Conservation (phyloP, 2,329 filamentous ascomycete species). For the Diaporthe eres region DNA sequence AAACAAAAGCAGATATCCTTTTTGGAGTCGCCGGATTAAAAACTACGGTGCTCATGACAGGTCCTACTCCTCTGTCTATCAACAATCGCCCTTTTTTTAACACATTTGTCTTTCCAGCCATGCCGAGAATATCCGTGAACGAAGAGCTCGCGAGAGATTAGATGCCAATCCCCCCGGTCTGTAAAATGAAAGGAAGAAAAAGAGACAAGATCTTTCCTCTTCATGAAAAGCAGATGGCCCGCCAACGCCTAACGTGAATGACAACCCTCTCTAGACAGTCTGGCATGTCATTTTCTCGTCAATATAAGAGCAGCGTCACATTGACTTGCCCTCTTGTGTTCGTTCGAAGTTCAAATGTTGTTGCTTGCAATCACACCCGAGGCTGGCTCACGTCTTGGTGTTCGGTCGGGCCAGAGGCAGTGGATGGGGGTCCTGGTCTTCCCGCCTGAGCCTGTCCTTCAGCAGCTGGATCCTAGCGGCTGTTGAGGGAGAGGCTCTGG, state of each 20-base stretch:
- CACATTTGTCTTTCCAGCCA: slow-evolving; percentile 42
- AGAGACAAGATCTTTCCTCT: slow-evolving; percentile 42
- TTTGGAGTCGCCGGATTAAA: slow-evolving; percentile 35
- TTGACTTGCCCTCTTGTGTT: slow-evolving; percentile 36
- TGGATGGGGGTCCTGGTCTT: neutral
- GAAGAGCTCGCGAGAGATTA: slow-evolving; percentile 21
- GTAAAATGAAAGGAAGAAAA: slow-evolving; percentile 28
- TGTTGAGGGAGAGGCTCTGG: slow-evolving; percentile 80
- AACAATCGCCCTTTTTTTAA: slow-evolving; percentile 36
- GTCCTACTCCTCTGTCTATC: slow-evolving; percentile 40
- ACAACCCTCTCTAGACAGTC: slow-evolving; percentile 39
- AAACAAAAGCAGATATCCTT: slow-evolving; percentile 37
- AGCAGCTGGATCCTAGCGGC: slow-evolving; percentile 57
- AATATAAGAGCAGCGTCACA: slow-evolving; percentile 33
- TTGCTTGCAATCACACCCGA: slow-evolving; percentile 26
- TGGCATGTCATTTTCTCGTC: slow-evolving; percentile 41
- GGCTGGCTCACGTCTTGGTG: slow-evolving; percentile 33
- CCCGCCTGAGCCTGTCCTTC: neutral
- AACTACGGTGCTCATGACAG: slow-evolving; percentile 37
- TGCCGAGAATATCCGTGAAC: slow-evolving; percentile 36
- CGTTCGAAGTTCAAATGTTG: slow-evolving; percentile 37
- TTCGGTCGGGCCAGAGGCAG: neutral
- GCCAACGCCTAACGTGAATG: slow-evolving; percentile 40
- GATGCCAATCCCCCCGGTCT: slow-evolving; percentile 18
- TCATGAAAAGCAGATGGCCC: slow-evolving; percentile 39